Evolutionary conservation across 2,329 filamentous ascomycete species (phyloP).

Genomic region (Talaromyces piceae): DNA sequence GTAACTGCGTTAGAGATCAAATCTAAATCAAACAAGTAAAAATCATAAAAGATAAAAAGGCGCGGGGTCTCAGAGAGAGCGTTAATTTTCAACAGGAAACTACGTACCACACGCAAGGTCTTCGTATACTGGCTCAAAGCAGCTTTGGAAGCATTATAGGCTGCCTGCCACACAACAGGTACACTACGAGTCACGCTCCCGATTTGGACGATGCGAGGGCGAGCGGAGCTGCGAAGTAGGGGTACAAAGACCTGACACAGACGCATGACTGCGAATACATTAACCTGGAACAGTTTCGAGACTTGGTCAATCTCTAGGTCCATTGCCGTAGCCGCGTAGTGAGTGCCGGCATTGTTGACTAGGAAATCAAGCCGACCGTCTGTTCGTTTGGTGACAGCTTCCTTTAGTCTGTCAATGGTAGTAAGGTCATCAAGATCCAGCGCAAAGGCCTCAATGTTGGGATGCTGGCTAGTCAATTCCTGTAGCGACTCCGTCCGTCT

Average conservation of each 20-base stretch:
- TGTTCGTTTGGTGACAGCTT: conserved; percentile 1
- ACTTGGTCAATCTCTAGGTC: not conserved
- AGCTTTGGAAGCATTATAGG: conserved; percentile 5
- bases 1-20: not conserved
- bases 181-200: conserved; percentile 14
- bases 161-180: conserved; percentile 5
- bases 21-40: too few relatives aligned
- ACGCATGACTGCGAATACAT: conserved; percentile 10
- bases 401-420: not conserved
- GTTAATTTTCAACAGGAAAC: not conserved
- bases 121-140: conserved; percentile 4
- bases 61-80: too few relatives aligned
- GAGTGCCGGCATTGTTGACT: conserved; percentile 2
- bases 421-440: not conserved
- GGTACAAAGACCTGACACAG: conserved; percentile 14
- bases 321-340: not conserved
- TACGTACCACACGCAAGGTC: not conserved
- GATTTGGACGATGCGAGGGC: conserved; percentile 15
- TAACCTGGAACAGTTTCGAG: not conserved
- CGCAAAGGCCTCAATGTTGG: conserved; percentile 1
- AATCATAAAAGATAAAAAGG: too few relatives aligned
- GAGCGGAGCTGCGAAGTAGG: conserved; percentile 11
- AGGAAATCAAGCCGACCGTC: not conserved
- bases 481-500: conserved; percentile 1
- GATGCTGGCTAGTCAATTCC: not conserved